Percentiles rank a stretch among this genome's conserved stretches.
Evolutionary conservation across 1,139 yeast species (phyloP).

Genomic region (Blastobotrys indianensis): DNA sequence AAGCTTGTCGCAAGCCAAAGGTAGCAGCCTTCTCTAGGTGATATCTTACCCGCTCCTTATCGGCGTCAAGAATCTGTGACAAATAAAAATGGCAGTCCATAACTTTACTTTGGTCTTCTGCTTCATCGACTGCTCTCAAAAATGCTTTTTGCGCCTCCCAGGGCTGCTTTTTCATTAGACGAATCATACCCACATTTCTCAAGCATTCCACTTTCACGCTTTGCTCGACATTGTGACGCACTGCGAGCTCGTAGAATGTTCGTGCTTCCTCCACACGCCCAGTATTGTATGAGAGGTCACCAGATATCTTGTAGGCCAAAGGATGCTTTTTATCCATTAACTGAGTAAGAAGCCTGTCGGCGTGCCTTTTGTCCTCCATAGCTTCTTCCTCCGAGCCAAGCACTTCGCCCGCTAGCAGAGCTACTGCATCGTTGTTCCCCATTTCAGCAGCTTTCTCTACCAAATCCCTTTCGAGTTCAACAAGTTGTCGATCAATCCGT

Average conservation of each 20-base stretch:
- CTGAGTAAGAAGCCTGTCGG: conserved; percentile 54
- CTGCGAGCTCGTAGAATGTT: conserved; percentile 53
- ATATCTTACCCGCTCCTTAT: conserved; percentile 43
- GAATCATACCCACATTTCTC: conserved; percentile 61
- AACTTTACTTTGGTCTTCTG: conserved; percentile 36
- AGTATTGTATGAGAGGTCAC: conserved; percentile 57
- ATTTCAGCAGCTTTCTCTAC: conserved; percentile 78
- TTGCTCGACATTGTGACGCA: conserved; percentile 34
- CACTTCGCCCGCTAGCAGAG: conserved; percentile 53
- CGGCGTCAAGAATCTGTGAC: conserved; percentile 53
- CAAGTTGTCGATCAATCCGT: conserved; percentile 40
- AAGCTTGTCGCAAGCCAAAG: conserved; percentile 70
- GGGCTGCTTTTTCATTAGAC: conserved; percentile 51
- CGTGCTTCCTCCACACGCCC: conserved; percentile 45
- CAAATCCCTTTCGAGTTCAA: conserved; percentile 60
- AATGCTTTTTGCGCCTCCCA: conserved; percentile 51
- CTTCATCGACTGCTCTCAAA: conserved; percentile 46
- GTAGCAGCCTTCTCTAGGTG: conserved; percentile 74
- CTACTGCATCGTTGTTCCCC: conserved; percentile 76
- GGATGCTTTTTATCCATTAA: conserved; percentile 64
- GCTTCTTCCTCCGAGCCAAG: conserved; percentile 23
- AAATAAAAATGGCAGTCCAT: conserved; percentile 70
- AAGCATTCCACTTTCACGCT: conserved; percentile 70
- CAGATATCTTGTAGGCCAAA: conserved; percentile 63
- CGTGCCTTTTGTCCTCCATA: conserved; percentile 54